These are phyloP conservation scores for Thalia dealbata DNA, from an alignment of 176 grass and related monocot genomes.

Conservation along the genomic window DNA sequence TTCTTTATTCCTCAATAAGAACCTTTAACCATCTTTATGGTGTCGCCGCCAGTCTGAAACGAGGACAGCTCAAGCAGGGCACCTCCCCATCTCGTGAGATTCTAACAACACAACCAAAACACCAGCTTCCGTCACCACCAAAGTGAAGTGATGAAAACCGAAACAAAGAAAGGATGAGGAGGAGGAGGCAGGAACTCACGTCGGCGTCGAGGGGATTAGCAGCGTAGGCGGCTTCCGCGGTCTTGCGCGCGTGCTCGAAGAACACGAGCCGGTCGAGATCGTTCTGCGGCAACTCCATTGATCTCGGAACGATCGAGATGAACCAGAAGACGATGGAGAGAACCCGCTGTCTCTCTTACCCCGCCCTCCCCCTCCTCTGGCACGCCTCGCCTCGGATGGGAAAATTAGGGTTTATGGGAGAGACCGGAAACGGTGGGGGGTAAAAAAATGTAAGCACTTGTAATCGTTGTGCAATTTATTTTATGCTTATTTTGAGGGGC, in stretches of 20 bases:
- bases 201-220: conserved; percentile 38
- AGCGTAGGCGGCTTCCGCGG: conserved; percentile 26
- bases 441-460: too few species aligned
- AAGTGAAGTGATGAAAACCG: not conserved
- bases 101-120: conserved; percentile 18
- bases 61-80: conserved; percentile 34
- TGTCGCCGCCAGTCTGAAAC: conserved; percentile 27
- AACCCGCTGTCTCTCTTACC: not conserved
- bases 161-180: not conserved
- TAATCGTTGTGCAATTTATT: too few species aligned
- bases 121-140: not conserved
- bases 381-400: not conserved
- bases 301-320: not conserved
- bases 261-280: conserved; percentile 35
- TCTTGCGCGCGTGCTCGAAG: conserved; percentile 40
- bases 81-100: conserved; percentile 42
- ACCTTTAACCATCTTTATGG: conserved; percentile 31
- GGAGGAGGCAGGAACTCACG: conserved; percentile 2
- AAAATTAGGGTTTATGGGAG: not conserved
- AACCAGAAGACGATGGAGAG: not conserved
- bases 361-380: not conserved
- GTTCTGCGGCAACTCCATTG: conserved; percentile 28
- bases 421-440: too few species aligned
- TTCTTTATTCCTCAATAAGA: not conserved
- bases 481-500: too few species aligned